Evolutionary conservation across 2,329 filamentous ascomycete species (phyloP), one percentile per base, ranked within the genome.

Genomic region (Penicillium frequentans): DNA sequence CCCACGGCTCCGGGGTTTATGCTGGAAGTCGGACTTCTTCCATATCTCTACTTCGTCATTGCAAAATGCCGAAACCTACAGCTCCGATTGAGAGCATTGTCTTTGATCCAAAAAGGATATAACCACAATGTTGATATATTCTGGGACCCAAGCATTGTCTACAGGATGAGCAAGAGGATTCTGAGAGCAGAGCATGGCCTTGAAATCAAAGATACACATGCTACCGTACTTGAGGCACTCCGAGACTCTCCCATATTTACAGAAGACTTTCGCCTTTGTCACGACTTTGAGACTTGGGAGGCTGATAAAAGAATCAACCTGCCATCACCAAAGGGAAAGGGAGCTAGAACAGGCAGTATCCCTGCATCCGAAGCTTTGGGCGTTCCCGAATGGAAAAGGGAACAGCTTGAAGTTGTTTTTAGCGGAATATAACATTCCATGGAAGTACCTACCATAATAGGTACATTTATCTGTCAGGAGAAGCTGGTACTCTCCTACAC

Each of bases 11-110:
- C 54, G 3, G 51, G 46, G 9, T 56, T 56, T 29, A 56, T 48
- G 54, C 47, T 56, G 6, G 54, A 56, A 24, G 51, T 52, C 27
- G 54, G 54, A 6, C 46, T 52, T 48, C 48, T 35, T 1, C 39
- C 48, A 6, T 31, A 46, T 14, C 42, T 56, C 9, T 56, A 52
- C 35, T 56, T 56, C n/a, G 49, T 50, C 13, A 33, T 43, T 16
- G 35, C 44, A 31, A 56, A 56, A 19, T 56, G 54, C 21, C 48
- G 49, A 16, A 31, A 42, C 14, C 54, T 56, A 7, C 54, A 49
- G 11, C 39, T 56, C 29, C 54, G 54, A n/a, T 29, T 56, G 6
- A 52, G 42, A 26, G 54, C 54, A 4, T 35, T 56, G n/a, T 27
- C 42, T 3, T 10, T 56, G 48, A 46, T 56, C 16, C 33, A n/a